Evolutionary conservation across 2,329 filamentous ascomycete genomes (phyloP), one percentile per base, ranked within the genome.

Genomic region (Lanzia echinophila): DNA sequence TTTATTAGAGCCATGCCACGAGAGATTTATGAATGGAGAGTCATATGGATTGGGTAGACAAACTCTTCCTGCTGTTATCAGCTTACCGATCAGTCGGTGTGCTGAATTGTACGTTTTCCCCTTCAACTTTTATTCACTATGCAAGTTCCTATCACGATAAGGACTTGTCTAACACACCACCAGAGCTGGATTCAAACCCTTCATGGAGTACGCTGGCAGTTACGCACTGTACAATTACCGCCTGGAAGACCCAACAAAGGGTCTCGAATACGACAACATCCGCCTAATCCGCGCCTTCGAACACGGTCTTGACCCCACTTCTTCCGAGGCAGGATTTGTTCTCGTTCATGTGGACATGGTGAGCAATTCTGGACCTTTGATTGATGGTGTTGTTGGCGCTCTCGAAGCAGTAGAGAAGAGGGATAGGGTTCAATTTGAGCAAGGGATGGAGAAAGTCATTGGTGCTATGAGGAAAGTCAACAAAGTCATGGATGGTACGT

Each of bases 331-430:
- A 1, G 92, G 92, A 47, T 96, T 97, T 68, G 90, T 96, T n/a
- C 80, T 96, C 12, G 91, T 94, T 4, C 92, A 96, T 70, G 84
- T 97, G 49, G 90, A 95, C 71, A 97, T 96, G 91, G 92, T 96
- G 47, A 85, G 84, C 67, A 83, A 95, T 70, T 91, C 90, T 0
- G 86, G 86, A 0, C 81, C 83, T 1, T 76, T 97, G 1, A 83
- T 96, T 45, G 78, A 81, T 41, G 89, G 89, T 32, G 81, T 84
- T 3, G 77, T 89, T 45, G 76, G 82, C 49, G 80, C 86, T 48
- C 77, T 95, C 22, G 78, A 86, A 48, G 75, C 75, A 6, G 71
- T 78, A 32, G 73, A 77, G n/a, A 65, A 62, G 5, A 62, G 68
- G 51, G 63, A 79, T 57, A 79, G 86, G 3, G 67, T 72, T 13